Conservation (phyloP, 2,329 filamentous ascomycete species). For the Cladophialophora chaetospira region DNA sequence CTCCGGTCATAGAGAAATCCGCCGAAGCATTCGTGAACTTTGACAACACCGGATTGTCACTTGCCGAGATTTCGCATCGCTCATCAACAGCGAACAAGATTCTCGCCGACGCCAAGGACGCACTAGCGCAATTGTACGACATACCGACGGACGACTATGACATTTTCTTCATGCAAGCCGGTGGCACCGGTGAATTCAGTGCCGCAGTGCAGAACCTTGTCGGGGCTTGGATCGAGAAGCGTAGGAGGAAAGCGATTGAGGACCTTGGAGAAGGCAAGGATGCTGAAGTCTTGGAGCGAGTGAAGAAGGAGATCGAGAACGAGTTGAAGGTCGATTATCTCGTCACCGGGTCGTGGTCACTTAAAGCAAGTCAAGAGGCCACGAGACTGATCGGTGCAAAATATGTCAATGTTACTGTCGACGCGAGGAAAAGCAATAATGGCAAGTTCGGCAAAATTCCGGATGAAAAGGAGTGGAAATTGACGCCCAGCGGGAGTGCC, state of each 20-base stretch:
- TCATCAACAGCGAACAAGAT: conserved; percentile 76
- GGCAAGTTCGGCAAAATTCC: conserved; percentile 89
- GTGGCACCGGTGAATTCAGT: conserved; percentile 83
- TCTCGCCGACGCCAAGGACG: conserved; percentile 74
- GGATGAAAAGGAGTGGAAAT: conserved; percentile 74
- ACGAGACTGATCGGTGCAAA: conserved; percentile 73
- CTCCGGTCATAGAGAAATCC: conserved; percentile 74
- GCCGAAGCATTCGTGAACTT: conserved; percentile 79
- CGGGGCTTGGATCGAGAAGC: conserved; percentile 74
- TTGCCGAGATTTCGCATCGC: conserved; percentile 89
- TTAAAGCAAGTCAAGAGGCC: conserved; percentile 86
- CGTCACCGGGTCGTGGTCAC: conserved; percentile 85
- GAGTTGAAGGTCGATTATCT: conserved; percentile 85
- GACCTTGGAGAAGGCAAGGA: conserved; percentile 53
- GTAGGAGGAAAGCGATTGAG: conserved; percentile 61
- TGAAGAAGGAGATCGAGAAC: conserved; percentile 65
- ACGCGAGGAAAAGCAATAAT: conserved; percentile 63
- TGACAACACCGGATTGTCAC: conserved; percentile 75
- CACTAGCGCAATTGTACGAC: conserved; percentile 72
- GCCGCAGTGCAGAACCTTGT: conserved; percentile 83
- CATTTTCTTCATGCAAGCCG: conserved; percentile 82
- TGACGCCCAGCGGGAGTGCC: conserved; percentile 61
- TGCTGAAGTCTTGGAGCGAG: conserved; percentile 57
- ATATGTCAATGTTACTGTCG: conserved; percentile 74
- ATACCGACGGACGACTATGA: conserved; percentile 80